Conservation (phyloP, 768 basidiomycete genomes). For the Boletus coccyginus region DNA sequence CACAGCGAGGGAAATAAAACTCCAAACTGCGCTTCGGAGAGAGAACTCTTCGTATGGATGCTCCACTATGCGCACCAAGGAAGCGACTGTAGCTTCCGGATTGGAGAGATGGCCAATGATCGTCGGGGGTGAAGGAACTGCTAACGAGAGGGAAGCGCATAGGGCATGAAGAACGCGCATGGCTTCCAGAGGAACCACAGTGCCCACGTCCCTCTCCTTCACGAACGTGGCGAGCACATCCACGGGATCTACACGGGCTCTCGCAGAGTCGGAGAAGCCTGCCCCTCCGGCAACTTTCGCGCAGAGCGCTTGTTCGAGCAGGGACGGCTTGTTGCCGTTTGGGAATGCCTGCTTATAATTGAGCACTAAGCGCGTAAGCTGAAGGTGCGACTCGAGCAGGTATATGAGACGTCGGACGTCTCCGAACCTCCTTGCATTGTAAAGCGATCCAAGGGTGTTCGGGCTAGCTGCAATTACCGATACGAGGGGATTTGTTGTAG, state of each 20-base stretch:
- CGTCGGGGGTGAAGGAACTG: slow-evolving; percentile 62
- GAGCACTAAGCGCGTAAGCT: slow-evolving; percentile 58
- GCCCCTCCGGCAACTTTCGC: slow-evolving; percentile 54
- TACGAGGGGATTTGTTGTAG: slow-evolving; percentile 79
- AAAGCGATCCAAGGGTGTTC: slow-evolving; percentile 57
- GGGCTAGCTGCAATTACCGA: slow-evolving; percentile 63
- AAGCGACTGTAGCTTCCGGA: slow-evolving; percentile 66
- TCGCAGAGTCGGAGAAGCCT: slow-evolving; percentile 40
- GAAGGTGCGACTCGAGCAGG: slow-evolving; percentile 66
- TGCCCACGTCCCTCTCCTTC: slow-evolving; percentile 60
- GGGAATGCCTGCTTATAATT: slow-evolving; percentile 56
- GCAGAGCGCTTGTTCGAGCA: slow-evolving; percentile 78
- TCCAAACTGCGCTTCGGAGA: slow-evolving; percentile 78
- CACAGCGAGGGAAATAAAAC: slow-evolving; percentile 75
- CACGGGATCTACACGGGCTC: slow-evolving; percentile 62
- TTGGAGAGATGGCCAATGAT: slow-evolving; percentile 77
- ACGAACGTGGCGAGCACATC: slow-evolving; percentile 72
- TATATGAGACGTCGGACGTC: slow-evolving; percentile 69
- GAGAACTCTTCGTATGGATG: slow-evolving; percentile 78
- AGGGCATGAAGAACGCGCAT: slow-evolving; percentile 66
- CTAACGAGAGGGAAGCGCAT: slow-evolving; percentile 59
- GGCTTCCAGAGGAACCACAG: slow-evolving; percentile 60
- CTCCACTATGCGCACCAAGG: slow-evolving; percentile 67
- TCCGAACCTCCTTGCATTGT: slow-evolving; percentile 59
- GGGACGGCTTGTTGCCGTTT: slow-evolving; percentile 46